A percentile compares a stretch with the other conserved stretches of the same genome.
Conservation (phyloP, 768 basidiomycete species). For the Auriscalpium microsporum region DNA sequence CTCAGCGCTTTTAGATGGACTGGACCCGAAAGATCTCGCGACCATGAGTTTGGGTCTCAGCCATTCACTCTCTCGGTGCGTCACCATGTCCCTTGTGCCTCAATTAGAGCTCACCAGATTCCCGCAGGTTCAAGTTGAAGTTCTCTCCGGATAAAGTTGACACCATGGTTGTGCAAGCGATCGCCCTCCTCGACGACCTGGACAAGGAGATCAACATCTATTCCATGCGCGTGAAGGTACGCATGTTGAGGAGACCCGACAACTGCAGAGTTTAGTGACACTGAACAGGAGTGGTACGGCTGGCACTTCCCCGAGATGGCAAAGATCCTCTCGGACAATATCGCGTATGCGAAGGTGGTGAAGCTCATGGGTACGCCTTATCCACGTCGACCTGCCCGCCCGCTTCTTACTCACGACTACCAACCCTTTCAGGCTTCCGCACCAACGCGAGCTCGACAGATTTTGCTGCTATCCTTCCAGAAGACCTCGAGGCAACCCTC, state of each 20-base stretch:
- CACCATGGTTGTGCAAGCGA: constrained; percentile 99
- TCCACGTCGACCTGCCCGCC: not conserved
- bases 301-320: constrained; percentile 99
- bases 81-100: constrained; percentile 1
- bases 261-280: not conserved
- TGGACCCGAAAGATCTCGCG: constrained; percentile 88
- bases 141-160: constrained; percentile 99
- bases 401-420: not conserved
- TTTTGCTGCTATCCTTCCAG: constrained; percentile 86
- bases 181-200: constrained; percentile 92
- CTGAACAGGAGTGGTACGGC: constrained; percentile 95
- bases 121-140: constrained; percentile 90
- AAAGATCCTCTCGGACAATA: constrained; percentile 95
- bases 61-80: constrained; percentile 89
- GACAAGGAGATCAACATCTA: constrained; percentile 99
- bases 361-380: constrained; percentile 69
- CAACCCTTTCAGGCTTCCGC: constrained; percentile 62
- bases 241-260: not conserved
- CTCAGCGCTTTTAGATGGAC: constrained; percentile 75
- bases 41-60: constrained; percentile 98
- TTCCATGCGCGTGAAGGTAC: constrained; percentile 95
- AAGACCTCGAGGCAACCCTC: constrained; percentile 91
- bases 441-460: constrained; percentile 84
- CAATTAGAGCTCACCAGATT: not conserved
- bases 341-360: constrained; percentile 93